These are phyloP conservation scores for Stachybotrys chlorohalonatus DNA, from an alignment of 2,329 filamentous ascomycete genomes.

Conservation along the genomic window DNA sequence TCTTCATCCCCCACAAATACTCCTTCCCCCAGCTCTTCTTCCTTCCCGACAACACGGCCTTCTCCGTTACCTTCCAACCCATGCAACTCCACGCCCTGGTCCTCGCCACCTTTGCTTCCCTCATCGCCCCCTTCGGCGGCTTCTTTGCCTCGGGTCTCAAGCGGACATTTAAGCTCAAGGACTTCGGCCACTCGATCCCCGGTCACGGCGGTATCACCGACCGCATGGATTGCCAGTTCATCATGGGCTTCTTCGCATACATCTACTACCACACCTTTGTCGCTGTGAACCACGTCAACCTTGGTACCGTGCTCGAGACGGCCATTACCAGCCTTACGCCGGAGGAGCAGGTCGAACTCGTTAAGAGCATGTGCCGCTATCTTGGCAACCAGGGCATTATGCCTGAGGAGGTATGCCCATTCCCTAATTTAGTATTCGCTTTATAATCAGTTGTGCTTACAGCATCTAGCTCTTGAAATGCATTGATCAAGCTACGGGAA, in stretches of 20 bases:
- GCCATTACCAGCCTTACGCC: conserved; percentile 81
- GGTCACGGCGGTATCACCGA: conserved; percentile 98
- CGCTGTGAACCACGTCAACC: conserved; percentile 73
- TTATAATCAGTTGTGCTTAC: conserved; percentile 3
- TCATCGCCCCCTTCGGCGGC: conserved; percentile 94
- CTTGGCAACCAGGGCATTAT: conserved; percentile 53
- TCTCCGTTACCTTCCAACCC: conserved; percentile 68
- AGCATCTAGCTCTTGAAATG: conserved; percentile 12
- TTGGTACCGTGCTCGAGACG: conserved; percentile 81
- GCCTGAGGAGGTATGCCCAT: conserved; percentile 18
- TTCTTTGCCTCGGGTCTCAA: conserved; percentile 98
- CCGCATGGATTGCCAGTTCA: conserved; percentile 99
- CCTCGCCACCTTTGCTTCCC: conserved; percentile 86
- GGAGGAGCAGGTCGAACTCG: conserved; percentile 82
- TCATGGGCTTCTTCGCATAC: conserved; percentile 98
- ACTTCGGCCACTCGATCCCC: conserved; percentile 96
- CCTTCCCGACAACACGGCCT: conserved; percentile 45
- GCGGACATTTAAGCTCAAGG: conserved; percentile 99
- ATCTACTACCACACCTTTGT: conserved; percentile 99
- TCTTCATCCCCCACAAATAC: conserved; percentile 74
- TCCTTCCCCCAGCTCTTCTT: conserved; percentile 65
- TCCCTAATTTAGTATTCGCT: neutral
- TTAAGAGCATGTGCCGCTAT: conserved; percentile 55
- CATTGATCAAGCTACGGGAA: conserved; percentile 13
- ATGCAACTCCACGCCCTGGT: conserved; percentile 91